Base-by-base conservation (phyloP, 2,329 filamentous ascomycete species). In the Neophaeococcomyces aloes region DNA sequence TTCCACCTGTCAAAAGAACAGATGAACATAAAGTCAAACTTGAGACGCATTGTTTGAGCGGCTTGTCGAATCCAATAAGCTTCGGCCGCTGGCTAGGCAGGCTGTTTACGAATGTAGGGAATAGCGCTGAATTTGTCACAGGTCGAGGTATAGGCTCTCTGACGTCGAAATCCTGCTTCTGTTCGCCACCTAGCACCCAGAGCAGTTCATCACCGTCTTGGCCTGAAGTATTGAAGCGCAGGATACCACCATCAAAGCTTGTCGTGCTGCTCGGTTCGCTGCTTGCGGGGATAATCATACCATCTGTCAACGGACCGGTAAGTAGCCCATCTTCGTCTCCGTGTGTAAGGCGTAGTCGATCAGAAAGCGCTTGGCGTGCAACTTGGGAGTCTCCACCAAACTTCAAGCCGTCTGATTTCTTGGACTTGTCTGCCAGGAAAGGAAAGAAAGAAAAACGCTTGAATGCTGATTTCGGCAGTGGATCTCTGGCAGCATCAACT, bases 321-420 rank as follows among this genome's bases (percentile, higher is more conserved):
- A 96, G 67, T 14, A 96, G 61, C 1, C 82, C 78, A 33, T 69
- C 64, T 17, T 75, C 74, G 0, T 66, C 68, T 29, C 69, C 73
- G 23, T 68, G 59, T 8, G 79, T 74, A 49, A 78, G 76, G 48
- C 94, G 79, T 33, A 77, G 76, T 56, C 82, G 81, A 11, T 76
- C 69, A 2, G 79, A 78, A 53, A 68, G 48, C 7, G 87, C 86
- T 57, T 94, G 86, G 41, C 81, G 80, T 53, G 91, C 85, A 4
- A 83, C 76, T 54, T 86, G 85, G 0, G 86, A 84, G 54, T 94
- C 86, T 11, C 87, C 86, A 3, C 89, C 89, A 58, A 96, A 94
- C 55, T 79, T 86, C 17, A 95, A 70, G 0, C 81, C 82, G 35
- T 81, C 73, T 29, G 71, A 74, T 30, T 71, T 65, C 53, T 78